Evolutionary conservation across 345 rosid genomes (phyloP).

Genomic region (Brassica napus): Da-Ae NC_063435.1:9311001-9311500

Average conservation of each 20-base stretch:
- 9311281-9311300: conserved; percentile 26
- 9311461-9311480: background rate
- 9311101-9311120: background rate
- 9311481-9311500: background rate
- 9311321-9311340: background rate
- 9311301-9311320: background rate
- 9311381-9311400: background rate
- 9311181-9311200: background rate
- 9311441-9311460: background rate
- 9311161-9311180: background rate
- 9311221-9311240: conserved; percentile 14
- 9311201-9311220: conserved; percentile 17
- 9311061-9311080: conserved; percentile 15
- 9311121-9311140: background rate
- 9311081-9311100: background rate
- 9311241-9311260: conserved; percentile 22
- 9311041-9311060: conserved; percentile 4
- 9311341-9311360: background rate
- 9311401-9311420: background rate
- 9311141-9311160: background rate
- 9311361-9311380: background rate
- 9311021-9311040: background rate
- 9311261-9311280: conserved; percentile 34
- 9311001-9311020: background rate
- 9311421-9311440: background rate